Evolutionary conservation across 306 rosid genomes (phyloP), one percentile per base, ranked within the genome.

Genomic region (Lathyrus aphaca): DNA sequence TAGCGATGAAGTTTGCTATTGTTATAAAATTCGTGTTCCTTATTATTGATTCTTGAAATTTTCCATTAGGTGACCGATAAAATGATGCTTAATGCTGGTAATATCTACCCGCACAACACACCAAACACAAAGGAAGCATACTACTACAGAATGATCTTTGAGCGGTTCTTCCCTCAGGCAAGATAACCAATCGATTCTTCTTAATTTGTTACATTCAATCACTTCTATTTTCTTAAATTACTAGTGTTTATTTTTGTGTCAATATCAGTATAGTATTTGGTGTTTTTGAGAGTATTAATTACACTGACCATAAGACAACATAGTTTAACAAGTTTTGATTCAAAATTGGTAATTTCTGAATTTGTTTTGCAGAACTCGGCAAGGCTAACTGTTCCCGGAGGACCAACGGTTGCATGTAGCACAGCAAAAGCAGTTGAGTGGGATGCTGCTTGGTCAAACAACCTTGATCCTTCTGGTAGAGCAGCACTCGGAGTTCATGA

Each of bases 111-210:
- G 0, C 95, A 91, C 45, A 95, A 95, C 82, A 91, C 99, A 45
- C 99, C 99, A 54, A 54, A 49, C 45, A 86, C 97, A 37, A 91
- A 89, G 68, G 99, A 95, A 80, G 99, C 85, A 37, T 95, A 95
- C 80, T 87, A 91, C 83, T 95, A 95, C 64, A 79, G 99, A 71
- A 95, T 84, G 86, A 95, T 95, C 70, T 95, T 95, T 16, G 99
- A 95, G 79, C 83, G 97, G 81, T 95, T 86, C 73, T 95, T 91
- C 87, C 95, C 99, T 7, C 92, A 95, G 91, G 99, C 82, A 81
- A 81, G 39, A 54, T 66, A 29, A 72, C 16, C 18, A 32, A 73
- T 25, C 43, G 45, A 58, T 27, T 39, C 38, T 71, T 21, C 15
- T 68, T 42, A 64, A 21, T 64, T 6, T 19, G 2, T 8, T 55